A percentile compares a stretch with the other conserved stretches of the same genome.
Evolutionary conservation across 116 monocot species (phyloP).

Genomic region (Trichopus zeylanicus): DNA sequence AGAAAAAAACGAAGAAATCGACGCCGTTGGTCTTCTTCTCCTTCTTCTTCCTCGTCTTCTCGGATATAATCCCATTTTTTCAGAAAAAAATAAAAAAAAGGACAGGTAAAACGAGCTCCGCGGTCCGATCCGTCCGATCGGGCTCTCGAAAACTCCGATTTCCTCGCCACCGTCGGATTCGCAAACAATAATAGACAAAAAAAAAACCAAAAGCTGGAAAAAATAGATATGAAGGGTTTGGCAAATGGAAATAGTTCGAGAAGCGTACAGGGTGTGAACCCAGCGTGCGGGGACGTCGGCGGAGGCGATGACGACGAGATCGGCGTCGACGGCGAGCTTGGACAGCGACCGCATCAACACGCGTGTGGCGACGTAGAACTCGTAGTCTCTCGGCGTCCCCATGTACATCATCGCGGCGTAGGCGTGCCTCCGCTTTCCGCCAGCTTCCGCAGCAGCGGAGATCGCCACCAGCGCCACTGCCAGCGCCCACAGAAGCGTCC

Average conservation of each 20-base stretch:
- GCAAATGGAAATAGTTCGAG: not conserved
- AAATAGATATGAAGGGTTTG: no score
- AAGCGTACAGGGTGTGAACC: conserved; percentile 38
- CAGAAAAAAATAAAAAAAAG: not conserved
- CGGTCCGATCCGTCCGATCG: not conserved
- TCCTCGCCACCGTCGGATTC: not conserved
- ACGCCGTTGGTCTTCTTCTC: not conserved
- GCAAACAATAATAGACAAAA: not conserved
- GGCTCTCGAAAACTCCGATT: not conserved
- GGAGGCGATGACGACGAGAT: conserved; percentile 82
- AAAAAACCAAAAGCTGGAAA: not conserved
- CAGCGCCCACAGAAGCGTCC: not conserved
- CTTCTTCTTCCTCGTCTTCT: not conserved
- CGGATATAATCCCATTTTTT: not conserved
- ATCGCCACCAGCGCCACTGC: conserved; percentile 6
- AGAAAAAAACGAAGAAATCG: not conserved
- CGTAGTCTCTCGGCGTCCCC: conserved; percentile 98
- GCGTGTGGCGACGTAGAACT: conserved; percentile 80
- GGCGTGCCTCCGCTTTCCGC: conserved; percentile 39
- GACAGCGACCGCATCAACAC: conserved; percentile 70
- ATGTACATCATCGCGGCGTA: conserved; percentile 99
- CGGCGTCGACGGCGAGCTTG: conserved; percentile 50
- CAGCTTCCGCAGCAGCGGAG: conserved; percentile 1
- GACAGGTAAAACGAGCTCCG: not conserved
- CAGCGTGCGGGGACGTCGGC: conserved; percentile 54